Evolutionary conservation across 306 rosid genomes (phyloP).

Genomic region (Glycine tomentella): DNA sequence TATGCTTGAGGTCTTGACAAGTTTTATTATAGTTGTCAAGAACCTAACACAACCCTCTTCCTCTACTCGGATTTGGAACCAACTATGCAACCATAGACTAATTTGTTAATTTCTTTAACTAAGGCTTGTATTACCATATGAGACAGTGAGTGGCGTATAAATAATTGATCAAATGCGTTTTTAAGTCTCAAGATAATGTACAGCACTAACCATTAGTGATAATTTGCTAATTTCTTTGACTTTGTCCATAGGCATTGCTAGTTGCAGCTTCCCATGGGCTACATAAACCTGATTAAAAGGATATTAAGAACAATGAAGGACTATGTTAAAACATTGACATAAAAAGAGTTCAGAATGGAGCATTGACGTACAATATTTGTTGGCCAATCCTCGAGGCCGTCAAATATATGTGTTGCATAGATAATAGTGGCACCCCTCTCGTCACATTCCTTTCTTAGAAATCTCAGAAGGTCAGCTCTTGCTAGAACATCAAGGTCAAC

Average conservation of each 20-base stretch:
- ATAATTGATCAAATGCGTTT: background rate
- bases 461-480: constrained; percentile 87
- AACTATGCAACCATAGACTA: background rate
- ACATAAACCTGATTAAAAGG: constrained; percentile 68
- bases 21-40: background rate
- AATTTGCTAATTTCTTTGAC: constrained; percentile 80
- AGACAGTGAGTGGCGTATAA: background rate
- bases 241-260: constrained; percentile 81
- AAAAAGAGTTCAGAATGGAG: constrained; percentile 18
- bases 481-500: constrained; percentile 98
- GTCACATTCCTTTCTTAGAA: constrained; percentile 84
- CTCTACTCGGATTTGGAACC: background rate
- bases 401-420: constrained; percentile 94
- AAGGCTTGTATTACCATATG: background rate
- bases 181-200: background rate
- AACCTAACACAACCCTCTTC: background rate
- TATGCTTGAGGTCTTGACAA: background rate
- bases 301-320: background rate
- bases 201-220: constrained; percentile 80
- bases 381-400: constrained; percentile 95
- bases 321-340: constrained; percentile 26
- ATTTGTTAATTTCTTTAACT: constrained; percentile 4
- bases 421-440: constrained; percentile 92
- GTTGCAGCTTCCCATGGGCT: constrained; percentile 82
- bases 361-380: constrained; percentile 68